phyloP scores from a whole-genome alignment of 768 basidiomycete species.

The Trametes meyenii region DNA sequence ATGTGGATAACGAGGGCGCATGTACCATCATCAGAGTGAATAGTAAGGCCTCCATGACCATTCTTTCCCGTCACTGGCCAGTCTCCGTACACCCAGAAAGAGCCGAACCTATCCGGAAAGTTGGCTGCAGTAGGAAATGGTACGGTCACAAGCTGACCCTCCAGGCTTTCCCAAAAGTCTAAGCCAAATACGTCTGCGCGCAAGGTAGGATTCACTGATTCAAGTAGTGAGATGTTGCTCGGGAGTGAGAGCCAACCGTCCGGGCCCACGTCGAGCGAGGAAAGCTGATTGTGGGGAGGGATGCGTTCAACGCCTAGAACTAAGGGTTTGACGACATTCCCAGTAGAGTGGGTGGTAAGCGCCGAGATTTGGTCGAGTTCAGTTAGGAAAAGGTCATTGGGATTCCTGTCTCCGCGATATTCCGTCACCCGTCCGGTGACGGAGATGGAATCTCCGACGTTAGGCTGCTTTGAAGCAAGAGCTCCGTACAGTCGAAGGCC shows the following conservation, averaged over 20 bases:
- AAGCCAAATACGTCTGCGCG: slow-evolving; percentile 56
- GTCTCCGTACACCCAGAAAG: slow-evolving; percentile 61
- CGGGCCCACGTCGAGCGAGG: slow-evolving; percentile 50
- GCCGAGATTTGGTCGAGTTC: slow-evolving; percentile 50
- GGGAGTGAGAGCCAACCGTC: slow-evolving; percentile 62
- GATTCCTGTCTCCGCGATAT: slow-evolving; percentile 46
- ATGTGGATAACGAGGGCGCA: neutral
- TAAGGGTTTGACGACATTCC: slow-evolving; percentile 50
- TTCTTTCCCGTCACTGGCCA: slow-evolving; percentile 62
- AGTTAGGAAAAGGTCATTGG: slow-evolving; percentile 49
- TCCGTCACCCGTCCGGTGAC: slow-evolving; percentile 51
- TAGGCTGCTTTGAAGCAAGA: slow-evolving; percentile 38
- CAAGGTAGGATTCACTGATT: slow-evolving; percentile 48
- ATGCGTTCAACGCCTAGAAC: slow-evolving; percentile 54
- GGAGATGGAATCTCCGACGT: slow-evolving; percentile 52
- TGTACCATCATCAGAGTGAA: slow-evolving; percentile 45
- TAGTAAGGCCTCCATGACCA: slow-evolving; percentile 54
- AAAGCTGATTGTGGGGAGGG: slow-evolving; percentile 53
- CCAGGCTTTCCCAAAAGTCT: slow-evolving; percentile 68
- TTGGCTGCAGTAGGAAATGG: slow-evolving; percentile 48
- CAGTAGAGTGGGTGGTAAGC: slow-evolving; percentile 47
- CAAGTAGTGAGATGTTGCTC: slow-evolving; percentile 52
- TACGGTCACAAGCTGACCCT: slow-evolving; percentile 59
- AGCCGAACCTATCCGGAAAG: slow-evolving; percentile 56
- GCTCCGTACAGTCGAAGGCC: slow-evolving; percentile 54